A percentile compares a stretch with the other conserved stretches of the same genome.
Evolutionary conservation across 176 grass and related monocot genomes (phyloP).

Genomic region (Zoysia pacifica): DNA sequence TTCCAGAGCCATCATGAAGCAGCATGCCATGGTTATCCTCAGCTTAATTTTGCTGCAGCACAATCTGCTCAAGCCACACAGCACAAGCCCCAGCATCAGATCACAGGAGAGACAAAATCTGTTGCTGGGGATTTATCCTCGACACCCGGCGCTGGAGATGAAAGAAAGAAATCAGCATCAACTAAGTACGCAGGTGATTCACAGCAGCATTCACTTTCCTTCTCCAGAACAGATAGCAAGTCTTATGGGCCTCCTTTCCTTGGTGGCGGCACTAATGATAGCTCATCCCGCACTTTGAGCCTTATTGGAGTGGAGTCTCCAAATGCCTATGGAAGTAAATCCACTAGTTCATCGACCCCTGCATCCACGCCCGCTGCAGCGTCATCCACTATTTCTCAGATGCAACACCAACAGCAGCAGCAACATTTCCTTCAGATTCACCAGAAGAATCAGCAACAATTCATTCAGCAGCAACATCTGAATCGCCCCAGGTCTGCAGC

Average conservation of each 20-base stretch:
- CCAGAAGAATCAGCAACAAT: conserved; percentile 53
- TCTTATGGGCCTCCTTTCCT: conserved; percentile 53
- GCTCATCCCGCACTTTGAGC: conserved; percentile 64
- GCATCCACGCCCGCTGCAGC: conserved; percentile 48
- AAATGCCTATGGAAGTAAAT: conserved; percentile 60
- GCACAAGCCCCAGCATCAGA: conserved; percentile 59
- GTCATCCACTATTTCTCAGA: conserved; percentile 41
- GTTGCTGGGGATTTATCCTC: conserved; percentile 55
- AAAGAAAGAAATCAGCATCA: conserved; percentile 63
- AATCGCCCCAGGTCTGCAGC: conserved; percentile 75
- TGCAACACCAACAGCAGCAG: conserved; percentile 56
- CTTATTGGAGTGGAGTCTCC: conserved; percentile 63
- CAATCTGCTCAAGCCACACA: conserved; percentile 58
- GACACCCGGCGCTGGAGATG: conserved; percentile 52
- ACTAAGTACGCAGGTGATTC: conserved; percentile 50
- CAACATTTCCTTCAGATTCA: conserved; percentile 49
- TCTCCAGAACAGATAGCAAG: conserved; percentile 71
- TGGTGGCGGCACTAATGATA: conserved; percentile 51
- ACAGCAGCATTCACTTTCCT: conserved; percentile 80
- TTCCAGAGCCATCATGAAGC: conserved; percentile 86
- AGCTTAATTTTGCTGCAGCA: conserved; percentile 53
- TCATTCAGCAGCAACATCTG: conserved; percentile 57
- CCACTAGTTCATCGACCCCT: conserved; percentile 36
- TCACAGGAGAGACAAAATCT: conserved; percentile 64
- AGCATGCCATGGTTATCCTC: conserved; percentile 68